Percentiles rank a stretch among this genome's conserved stretches.
Conservation (phyloP, 2,329 filamentous ascomycete genomes). For the Onygena corvina region DNA sequence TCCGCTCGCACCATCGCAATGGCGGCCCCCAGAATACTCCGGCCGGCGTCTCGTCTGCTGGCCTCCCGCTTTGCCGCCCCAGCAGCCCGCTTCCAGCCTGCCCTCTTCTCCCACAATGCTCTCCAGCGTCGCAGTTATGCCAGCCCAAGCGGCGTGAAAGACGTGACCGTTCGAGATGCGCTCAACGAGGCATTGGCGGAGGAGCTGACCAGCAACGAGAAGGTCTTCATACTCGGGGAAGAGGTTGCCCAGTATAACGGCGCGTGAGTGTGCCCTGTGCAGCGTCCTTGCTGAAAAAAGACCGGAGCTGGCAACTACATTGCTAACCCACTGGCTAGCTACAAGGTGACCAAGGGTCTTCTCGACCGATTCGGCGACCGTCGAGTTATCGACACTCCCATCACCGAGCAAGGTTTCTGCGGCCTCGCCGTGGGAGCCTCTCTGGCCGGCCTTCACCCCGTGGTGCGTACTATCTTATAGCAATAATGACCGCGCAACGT, state of each 20-base stretch:
- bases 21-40: slow-evolving; percentile 50
- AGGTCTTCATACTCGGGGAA: slow-evolving; percentile 93
- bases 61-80: slow-evolving; percentile 42
- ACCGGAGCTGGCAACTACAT: no score
- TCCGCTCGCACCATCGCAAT: slow-evolving; percentile 40
- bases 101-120: slow-evolving; percentile 38
- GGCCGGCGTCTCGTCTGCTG: slow-evolving; percentile 51
- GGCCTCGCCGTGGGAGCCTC: slow-evolving; percentile 92
- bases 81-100: slow-evolving; percentile 44
- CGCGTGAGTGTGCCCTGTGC: slow-evolving; percentile 56
- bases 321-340: slow-evolving; percentile 46
- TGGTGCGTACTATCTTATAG: slow-evolving; percentile 61
- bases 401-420: slow-evolving; percentile 91
- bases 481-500: background rate
- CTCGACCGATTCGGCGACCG: slow-evolving; percentile 94
- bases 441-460: slow-evolving; percentile 81
- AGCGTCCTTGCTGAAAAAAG: no score
- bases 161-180: slow-evolving; percentile 93
- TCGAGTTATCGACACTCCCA: slow-evolving; percentile 94
- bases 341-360: slow-evolving; percentile 98
- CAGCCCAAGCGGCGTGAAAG: slow-evolving; percentile 55
- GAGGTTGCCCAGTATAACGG: slow-evolving; percentile 99
- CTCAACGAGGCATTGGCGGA: slow-evolving; percentile 96
- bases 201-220: slow-evolving; percentile 86
- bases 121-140: slow-evolving; percentile 45